Base-by-base conservation (phyloP, 2,329 filamentous ascomycete genomes). In the Cryphonectria parasitica region DNA sequence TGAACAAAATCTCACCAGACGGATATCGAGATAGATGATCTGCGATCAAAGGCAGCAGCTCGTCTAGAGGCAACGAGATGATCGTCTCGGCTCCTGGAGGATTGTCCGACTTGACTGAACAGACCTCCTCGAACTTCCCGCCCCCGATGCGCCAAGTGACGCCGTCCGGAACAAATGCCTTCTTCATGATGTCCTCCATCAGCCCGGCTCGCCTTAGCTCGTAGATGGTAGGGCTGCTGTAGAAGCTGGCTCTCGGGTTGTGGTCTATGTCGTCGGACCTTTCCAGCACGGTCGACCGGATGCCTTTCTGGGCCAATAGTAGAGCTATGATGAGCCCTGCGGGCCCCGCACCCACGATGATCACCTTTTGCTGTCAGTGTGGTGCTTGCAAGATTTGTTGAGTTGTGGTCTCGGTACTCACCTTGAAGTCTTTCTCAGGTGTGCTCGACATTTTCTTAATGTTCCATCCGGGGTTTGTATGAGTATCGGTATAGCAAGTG, bases 51-150 rank as follows among this genome's bases (percentile, higher is more conserved):
- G 79, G 74, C 3, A 82, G 80, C 1, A 87, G 77, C 68, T 79
- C 76, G 69, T 83, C 81, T 11, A 86, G 74, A 1, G 83, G 82
- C 39, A 86, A 74, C 1, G 82, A 81, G 0, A 82, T 81, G 78
- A 85, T 80, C 43, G 67, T 76, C 74, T 74, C 69, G 11, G 73
- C 64, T 2, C 73, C 73, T 0, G 69, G 66, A 0, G 66, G 64
- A 22, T 74, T 71, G 3, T 72, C 66, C 0, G 73, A 67, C 58
- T 73, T 68, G 61, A 69, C 43, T 13, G 73, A 62, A 34, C 71
- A 69, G 36, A 76, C 71, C 58, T 76, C 58, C 19, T 71, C 49
- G 4, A 71, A 71, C 45, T 73, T 73, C 25, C 66, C 49, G 10
- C 72, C 75, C 13, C 76, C 66, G 36, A 74, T 71, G 39, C 77